These are phyloP conservation scores for Closterium sp. DNA, from an alignment of 139 green algal genomes.

Conservation along the genomic window DNA sequence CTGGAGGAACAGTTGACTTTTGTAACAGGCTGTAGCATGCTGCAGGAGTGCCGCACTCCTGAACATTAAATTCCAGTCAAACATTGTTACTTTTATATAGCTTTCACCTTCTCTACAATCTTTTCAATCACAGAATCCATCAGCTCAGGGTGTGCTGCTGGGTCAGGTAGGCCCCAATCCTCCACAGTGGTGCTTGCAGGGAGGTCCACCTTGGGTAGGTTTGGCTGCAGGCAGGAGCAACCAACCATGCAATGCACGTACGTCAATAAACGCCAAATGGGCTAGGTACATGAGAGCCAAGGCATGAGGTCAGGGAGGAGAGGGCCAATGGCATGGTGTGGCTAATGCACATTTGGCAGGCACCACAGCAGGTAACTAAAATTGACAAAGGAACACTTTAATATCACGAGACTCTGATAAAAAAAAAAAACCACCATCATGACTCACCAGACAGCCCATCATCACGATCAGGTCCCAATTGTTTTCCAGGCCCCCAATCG, in stretches of 20 bases:
- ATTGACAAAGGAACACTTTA: too few relatives aligned
- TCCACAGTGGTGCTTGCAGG: constrained; percentile 1
- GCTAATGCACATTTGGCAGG: too few relatives aligned
- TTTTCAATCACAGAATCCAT: constrained; percentile 9
- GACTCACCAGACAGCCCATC: constrained; percentile 18
- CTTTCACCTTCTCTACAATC: constrained; percentile 22
- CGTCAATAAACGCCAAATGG: too few relatives aligned
- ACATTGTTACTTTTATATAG: too few relatives aligned
- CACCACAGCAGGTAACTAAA: too few relatives aligned
- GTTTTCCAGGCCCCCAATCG: neutral
- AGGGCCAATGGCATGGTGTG: neutral
- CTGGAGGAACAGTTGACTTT: too few relatives aligned
- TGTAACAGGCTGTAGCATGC: too few relatives aligned
- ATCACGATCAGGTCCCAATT: neutral
- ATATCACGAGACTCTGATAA: too few relatives aligned
- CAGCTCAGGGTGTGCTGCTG: neutral
- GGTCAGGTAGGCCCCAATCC: constrained; percentile 19
- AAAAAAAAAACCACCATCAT: too few relatives aligned
- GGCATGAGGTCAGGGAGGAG: neutral
- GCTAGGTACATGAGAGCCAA: neutral
- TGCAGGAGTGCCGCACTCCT: too few relatives aligned
- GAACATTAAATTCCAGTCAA: too few relatives aligned
- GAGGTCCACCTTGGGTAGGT: neutral
- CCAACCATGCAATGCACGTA: too few relatives aligned
- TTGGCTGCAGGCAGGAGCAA: neutral